Evolutionary conservation across 2,329 filamentous ascomycete genomes (phyloP).

Genomic region (Aureobasidium pullulans): DNA sequence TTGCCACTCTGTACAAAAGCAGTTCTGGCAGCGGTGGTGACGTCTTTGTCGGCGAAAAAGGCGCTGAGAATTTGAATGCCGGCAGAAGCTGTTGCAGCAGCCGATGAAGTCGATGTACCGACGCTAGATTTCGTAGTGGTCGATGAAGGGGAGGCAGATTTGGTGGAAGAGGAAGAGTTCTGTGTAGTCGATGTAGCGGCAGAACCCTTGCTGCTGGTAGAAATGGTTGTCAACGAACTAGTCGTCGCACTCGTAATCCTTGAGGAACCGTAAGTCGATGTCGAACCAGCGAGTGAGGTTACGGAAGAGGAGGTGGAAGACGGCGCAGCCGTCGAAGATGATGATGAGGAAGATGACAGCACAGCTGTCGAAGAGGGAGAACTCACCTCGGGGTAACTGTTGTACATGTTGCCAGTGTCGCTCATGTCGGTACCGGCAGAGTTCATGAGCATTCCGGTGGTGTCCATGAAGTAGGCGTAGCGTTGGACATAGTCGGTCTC

Average conservation of each 20-base stretch:
- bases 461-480: constrained; percentile 29
- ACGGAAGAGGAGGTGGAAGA: not conserved
- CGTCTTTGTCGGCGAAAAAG: constrained; percentile 12
- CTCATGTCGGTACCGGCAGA: constrained; percentile 18
- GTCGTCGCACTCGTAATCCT: constrained; percentile 4
- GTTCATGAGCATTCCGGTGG: constrained; percentile 24
- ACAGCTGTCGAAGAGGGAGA: not conserved
- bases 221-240: not conserved
- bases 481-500: constrained; percentile 29
- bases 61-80: constrained; percentile 13
- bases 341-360: not conserved
- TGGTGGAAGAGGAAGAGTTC: not conserved
- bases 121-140: not conserved
- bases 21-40: constrained; percentile 9
- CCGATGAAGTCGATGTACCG: not conserved
- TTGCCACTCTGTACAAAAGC: constrained; percentile 3
- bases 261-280: constrained; percentile 3
- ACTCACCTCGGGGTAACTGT: constrained; percentile 17
- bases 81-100: not conserved
- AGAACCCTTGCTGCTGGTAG: not conserved
- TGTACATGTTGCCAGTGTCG: constrained; percentile 19
- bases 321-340: not conserved
- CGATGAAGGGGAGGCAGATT: not conserved
- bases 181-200: not conserved
- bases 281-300: not conserved